Base-by-base conservation (phyloP, 2,329 filamentous ascomycete species). In the Arthroderma uncinatum region DNA sequence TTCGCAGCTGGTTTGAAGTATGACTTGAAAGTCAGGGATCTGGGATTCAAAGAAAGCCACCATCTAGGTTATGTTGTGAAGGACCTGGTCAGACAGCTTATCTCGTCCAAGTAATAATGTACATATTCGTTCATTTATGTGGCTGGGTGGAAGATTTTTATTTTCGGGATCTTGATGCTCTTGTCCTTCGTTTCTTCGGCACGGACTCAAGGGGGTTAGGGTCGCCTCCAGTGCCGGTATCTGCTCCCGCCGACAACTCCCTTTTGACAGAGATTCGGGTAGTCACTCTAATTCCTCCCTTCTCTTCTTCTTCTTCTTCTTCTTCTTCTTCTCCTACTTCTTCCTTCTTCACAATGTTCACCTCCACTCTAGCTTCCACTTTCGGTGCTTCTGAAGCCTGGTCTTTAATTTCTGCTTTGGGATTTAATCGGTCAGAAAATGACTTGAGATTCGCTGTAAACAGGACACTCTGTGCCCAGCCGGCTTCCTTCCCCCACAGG, bases 391-490 rank as follows among this genome's bases (percentile, higher is more conserved):
- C 39, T 10, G 21, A 34, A 54, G 34, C 33, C 28, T 61, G 60
- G 14, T 62, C 63, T 34, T 73, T 64, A 4, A 66, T 62, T 19
- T 70, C 64, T 40, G 73, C 67, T 56, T 71, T 68, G 34, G 69
- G 68, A 62, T 67, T 68, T n/a, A 82, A 68, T 62, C 76, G 79
- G 62, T 88, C 86, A 0, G 90, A 85, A 66, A 97, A 97, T 0
- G 88, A 82, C 66, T 83, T 87, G 57, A 98, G 71, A 67, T 98
- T 91, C 0, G 93, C 94, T 0, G 93, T 95, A 67, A 98, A 98
- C 10, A 98, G 77, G 7, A 98, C 93, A 2, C 89, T 95, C 73
- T 98, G 93, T 8, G 94, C 93, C 94, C 94, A 98, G 0, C 93
- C 93, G 1, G 93, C 93, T 65, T 97, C 88, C 58, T 86, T 82